These are phyloP conservation scores for Fusarium miscanthi DNA, from an alignment of 2,329 filamentous ascomycete genomes.

Conservation along the genomic window DNA sequence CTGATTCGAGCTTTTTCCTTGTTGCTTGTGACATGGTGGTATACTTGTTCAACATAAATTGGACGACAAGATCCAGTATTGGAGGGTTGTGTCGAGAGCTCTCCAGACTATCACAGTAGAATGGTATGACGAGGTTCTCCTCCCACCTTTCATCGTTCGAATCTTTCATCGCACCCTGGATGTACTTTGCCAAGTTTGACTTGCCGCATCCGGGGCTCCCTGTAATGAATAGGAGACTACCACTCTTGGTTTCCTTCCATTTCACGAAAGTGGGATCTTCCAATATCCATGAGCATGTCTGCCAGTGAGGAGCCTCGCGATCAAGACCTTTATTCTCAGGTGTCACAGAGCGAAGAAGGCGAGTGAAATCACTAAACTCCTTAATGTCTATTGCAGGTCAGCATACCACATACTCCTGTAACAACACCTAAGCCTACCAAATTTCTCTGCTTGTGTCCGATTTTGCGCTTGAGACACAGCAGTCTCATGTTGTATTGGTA, in stretches of 20 bases:
- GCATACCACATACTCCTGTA: neutral
- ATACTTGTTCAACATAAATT: conserved; percentile 24
- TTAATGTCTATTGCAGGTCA: conserved; percentile 15
- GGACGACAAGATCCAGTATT: conserved; percentile 33
- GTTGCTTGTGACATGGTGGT: conserved; percentile 14
- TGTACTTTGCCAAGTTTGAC: conserved; percentile 36
- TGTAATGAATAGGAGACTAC: conserved; percentile 33
- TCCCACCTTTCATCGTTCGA: conserved; percentile 6
- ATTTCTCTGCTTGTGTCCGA: conserved; percentile 12
- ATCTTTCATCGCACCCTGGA: conserved; percentile 28
- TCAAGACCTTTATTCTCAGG: conserved; percentile 35
- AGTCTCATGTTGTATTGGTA: conserved; percentile 5
- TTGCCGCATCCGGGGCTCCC: conserved; percentile 37
- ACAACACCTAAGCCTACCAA: conserved; percentile 13
- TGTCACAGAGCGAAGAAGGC: conserved; percentile 23
- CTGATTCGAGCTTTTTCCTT: conserved; percentile 16
- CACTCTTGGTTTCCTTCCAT: conserved; percentile 25
- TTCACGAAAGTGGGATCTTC: conserved; percentile 17
- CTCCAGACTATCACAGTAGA: conserved; percentile 38
- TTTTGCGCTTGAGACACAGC: conserved; percentile 9
- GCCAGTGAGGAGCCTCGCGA: conserved; percentile 30
- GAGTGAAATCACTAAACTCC: conserved; percentile 22
- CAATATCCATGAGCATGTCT: conserved; percentile 37
- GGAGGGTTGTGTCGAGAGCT: conserved; percentile 33
- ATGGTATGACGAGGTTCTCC: conserved; percentile 26